Evolutionary conservation across 2,329 filamentous ascomycete species (phyloP), one percentile per base, ranked within the genome.

Genomic region (Fusarium paranaense): DNA sequence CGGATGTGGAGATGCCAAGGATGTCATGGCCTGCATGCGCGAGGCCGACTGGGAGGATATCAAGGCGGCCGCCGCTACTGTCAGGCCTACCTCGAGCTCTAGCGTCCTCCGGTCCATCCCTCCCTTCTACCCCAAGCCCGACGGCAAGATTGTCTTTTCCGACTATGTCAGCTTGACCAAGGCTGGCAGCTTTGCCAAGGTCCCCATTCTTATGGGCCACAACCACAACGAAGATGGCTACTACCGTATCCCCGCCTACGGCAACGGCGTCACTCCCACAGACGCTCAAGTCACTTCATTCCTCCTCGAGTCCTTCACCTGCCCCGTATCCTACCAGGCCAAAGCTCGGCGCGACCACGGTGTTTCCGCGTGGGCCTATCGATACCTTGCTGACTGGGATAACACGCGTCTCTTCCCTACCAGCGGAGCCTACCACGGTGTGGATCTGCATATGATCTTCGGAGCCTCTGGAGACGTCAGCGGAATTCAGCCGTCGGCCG

Each of bases 351-450:
- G 74, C 1, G 54, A 64, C 0, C 73, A 83, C 25, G 80, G 76
- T 7, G 80, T 86, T 3, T 80, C 85, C 0, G 76, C 83, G 10
- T 89, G 85, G 84, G 81, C 81, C 5, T 87, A 84, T 56, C 84
- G 86, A 33, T 89, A 87, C 74, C 81, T 85, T 59, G 86, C 82
- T 22, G 86, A 88, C 72, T 89, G 86, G 85, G 71, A 84, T 33
- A 88, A 87, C 66, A 84, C 85, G 1, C 80, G 85, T 0, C 78
- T 88, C 27, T 87, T 85, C 63, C 80, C 82, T 0, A 82, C 79
- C 6, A 87, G 85, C 45, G 85, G 85, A 5, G 85, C 86, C 0
- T 89, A 88, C 70, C 87, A 89, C 59, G 87, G 85, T 0, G 81
- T 82, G 1, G 86, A 87, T 35, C 61, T 87, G 61, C 83, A 86